Percentiles rank a stretch among this genome's conserved stretches.
These are phyloP conservation scores for Iris pallida DNA, from an alignment of 116 monocot genomes.

Conservation along the genomic window DNA sequence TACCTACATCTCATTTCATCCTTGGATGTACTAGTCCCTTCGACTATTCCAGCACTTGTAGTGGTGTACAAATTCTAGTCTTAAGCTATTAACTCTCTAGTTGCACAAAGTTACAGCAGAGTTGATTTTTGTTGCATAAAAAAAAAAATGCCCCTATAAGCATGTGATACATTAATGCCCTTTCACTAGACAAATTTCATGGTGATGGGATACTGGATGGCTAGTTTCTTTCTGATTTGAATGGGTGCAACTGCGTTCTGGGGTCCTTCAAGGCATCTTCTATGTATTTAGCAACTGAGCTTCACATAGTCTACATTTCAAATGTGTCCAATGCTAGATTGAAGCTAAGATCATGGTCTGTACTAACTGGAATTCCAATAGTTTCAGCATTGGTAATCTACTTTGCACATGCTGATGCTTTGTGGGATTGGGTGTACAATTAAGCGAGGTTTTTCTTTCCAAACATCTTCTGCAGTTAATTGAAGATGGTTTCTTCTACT, in stretches of 20 bases:
- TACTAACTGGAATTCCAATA: constrained; percentile 13
- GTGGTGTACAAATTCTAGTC: too few relatives aligned
- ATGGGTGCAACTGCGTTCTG: background rate
- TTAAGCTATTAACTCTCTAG: too few relatives aligned
- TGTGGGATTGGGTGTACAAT: constrained; percentile 31
- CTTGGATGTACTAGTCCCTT: too few relatives aligned
- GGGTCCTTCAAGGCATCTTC: background rate
- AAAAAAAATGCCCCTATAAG: too few relatives aligned
- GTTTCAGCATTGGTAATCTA: constrained; percentile 7
- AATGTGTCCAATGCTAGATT: constrained; percentile 1
- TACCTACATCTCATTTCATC: too few relatives aligned
- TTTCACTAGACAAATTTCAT: background rate
- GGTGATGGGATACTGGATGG: background rate
- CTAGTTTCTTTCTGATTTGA: background rate
- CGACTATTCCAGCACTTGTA: too few relatives aligned
- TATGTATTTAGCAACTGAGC: constrained; percentile 1
- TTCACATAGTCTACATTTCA: background rate
- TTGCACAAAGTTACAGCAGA: too few relatives aligned
- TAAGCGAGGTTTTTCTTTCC: constrained; percentile 33
- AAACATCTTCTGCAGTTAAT: constrained; percentile 49
- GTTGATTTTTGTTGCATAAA: too few relatives aligned
- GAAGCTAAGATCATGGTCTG: background rate
- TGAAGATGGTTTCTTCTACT: constrained; percentile 57
- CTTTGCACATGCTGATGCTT: constrained; percentile 22
- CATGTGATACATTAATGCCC: background rate